Evolutionary conservation across 495 filamentous ascomycete species (phyloP), one percentile per base, ranked within the genome.

Genomic region (Aspergillus leporis): DNA sequence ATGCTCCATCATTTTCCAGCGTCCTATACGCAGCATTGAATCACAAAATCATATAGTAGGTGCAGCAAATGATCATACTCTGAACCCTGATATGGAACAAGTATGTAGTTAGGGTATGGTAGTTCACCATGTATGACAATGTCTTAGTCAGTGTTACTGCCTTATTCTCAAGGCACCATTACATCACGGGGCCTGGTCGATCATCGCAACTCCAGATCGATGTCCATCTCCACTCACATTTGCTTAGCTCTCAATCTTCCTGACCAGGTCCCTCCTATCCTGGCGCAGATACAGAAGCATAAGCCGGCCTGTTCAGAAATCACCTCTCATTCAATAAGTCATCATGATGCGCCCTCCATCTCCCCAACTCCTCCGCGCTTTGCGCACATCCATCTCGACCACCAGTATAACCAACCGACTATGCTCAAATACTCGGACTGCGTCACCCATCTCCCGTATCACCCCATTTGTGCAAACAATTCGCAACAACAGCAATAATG

Each of bases 361-460:
- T 0, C 63, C 70, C n/a, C 77, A 78, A 53, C 72, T 80, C 28
- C 68, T 80, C 23, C 74, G 77, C 43, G 76, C 75, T 31, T 54
- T 80, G 50, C 76, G 76, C 60, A 70, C 67, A 23, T 72, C 74
- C 3, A 67, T 78, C 45, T 43, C 48, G 51, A 28, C 54, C 51
- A 38, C 34, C 28, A 56, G 32, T 52, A 41, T 34, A 48, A 55
- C 58, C 55, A 23, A 56, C 52, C 59, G 22, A 21, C 62, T 68
- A 47, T 60, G 51, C 58, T 40, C 57, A 19, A 60, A 47, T 51
- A 55, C 61, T 22, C 63, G 66, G 50, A 25, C 59, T 34, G 18
- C 59, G 12, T 31, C 23, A 49, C 25, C 50, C 46, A 48, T 41
- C 56, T 28, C 66, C 5, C 56, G 53, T n/a, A 36, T 55, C 47